A percentile compares a stretch with the other conserved stretches of the same genome.
Conservation (phyloP, 371 early-diverging fungal genomes). For the Amoeboaphelidium occidentale region DNA sequence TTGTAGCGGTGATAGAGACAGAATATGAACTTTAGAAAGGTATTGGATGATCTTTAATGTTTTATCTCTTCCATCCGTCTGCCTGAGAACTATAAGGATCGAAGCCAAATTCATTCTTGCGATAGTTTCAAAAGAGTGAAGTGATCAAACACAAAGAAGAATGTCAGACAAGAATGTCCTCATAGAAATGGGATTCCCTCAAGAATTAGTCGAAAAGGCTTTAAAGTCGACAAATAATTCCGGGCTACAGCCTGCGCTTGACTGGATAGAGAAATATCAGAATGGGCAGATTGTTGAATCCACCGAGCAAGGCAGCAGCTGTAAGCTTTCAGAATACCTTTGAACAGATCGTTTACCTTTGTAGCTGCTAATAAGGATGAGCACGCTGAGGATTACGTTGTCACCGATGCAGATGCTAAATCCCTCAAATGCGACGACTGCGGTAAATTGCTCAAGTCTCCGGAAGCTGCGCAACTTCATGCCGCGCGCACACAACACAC, state of each 20-base stretch:
- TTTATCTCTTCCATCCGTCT: constrained; percentile 61
- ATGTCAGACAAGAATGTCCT: not conserved
- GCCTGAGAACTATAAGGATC: constrained; percentile 20
- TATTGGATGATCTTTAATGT: constrained; percentile 53
- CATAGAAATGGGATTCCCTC: constrained; percentile 1
- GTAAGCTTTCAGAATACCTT: not conserved
- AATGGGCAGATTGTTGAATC: constrained; percentile 1
- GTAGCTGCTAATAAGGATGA: constrained; percentile 3
- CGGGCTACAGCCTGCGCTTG: constrained; percentile 2
- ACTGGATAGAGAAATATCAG: constrained; percentile 2
- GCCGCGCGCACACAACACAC: constrained; percentile 55
- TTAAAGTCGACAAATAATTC: not conserved
- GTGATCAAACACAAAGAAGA: too few species aligned
- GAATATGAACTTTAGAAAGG: constrained; percentile 30
- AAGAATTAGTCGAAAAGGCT: not conserved
- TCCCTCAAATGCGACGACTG: constrained; percentile 71
- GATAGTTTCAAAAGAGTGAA: too few species aligned
- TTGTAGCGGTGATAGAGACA: not conserved
- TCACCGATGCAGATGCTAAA: constrained; percentile 34
- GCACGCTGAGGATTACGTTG: constrained; percentile 8
- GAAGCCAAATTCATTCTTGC: not conserved
- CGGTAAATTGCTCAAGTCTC: constrained; percentile 46
- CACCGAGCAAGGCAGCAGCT: not conserved
- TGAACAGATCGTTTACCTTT: not conserved
- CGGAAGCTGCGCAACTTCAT: constrained; percentile 36